These are phyloP conservation scores for Herpetomonas samuelpessoai DNA, from an alignment of 208 protist species.

Conservation along the genomic window DNA sequence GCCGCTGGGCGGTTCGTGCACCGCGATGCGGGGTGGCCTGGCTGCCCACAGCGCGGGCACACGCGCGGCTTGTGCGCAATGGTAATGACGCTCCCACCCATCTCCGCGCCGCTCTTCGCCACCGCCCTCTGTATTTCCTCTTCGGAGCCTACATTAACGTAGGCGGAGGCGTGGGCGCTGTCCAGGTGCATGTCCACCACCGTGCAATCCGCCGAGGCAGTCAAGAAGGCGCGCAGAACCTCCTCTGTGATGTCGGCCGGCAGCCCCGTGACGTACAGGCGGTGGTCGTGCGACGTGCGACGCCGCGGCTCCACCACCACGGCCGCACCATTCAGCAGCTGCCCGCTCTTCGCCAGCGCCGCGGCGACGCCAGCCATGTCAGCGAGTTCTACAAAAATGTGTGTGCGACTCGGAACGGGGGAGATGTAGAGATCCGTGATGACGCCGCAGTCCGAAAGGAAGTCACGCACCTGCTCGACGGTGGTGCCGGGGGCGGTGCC, in stretches of 20 bases:
- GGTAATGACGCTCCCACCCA: not conserved
- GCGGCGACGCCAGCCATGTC: slow-evolving; percentile 8
- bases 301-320: not conserved
- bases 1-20: not conserved
- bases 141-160: not conserved
- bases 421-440: not conserved
- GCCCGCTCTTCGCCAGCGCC: slow-evolving; percentile 3
- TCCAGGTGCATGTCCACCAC: not conserved
- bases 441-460: not conserved
- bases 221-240: not conserved
- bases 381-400: not conserved
- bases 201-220: not conserved
- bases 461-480: not conserved
- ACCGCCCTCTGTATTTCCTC: not conserved
- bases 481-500: not conserved
- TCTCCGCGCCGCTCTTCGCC: not conserved
- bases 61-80: not conserved
- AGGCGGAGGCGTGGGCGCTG: not conserved
- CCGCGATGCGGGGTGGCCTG: not conserved
- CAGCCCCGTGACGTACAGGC: not conserved
- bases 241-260: not conserved
- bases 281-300: not conserved
- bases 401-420: not conserved
- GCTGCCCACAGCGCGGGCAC: not conserved
- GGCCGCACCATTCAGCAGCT: not conserved